Evolutionary conservation across 768 basidiomycete genomes (phyloP), one percentile per base, ranked within the genome.

Genomic region (Serendipita sp.): DNA sequence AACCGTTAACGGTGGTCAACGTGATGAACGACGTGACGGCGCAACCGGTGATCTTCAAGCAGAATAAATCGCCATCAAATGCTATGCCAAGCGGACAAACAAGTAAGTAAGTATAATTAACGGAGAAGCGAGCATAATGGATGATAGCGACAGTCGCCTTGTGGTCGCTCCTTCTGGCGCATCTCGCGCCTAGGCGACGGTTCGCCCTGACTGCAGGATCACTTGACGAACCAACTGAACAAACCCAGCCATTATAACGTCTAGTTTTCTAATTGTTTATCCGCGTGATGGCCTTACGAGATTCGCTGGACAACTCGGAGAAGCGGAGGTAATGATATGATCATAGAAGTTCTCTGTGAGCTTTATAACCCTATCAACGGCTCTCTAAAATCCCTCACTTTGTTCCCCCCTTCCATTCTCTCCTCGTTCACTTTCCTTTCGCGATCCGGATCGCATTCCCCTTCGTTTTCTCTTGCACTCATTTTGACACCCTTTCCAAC

Each of bases 381-480:
- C n/a, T 18, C n/a, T 51, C 8, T n/a, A 18, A 18, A 8, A n/a
- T 1, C 44, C 18, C 13, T 54, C 30, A 54, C 52, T 54, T 54
- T 32, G 52, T 54, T 54, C 23, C 52, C 16, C 28, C 56, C 28
- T 36, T n/a, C 34, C n/a, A 0, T 35, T 60, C 28, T 35, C 0
- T 60, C 34, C 10, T 60, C 56, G 10, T 60, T 60, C 35, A n/a
- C 16, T n/a, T 36, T n/a, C 28, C 56, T 60, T n/a, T 34, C 18
- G 56, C 56, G 56, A 60, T 60, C 56, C 56, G 56, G 56, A 60
- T 60, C 56, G 56, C 56, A 5, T 36, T 60, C n/a, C 34, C 56
- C 28, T 18, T 60, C 32, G 11, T 38, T 32, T 60, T 36, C 4
- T 60, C 48, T 23, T 52, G 18, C 48, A 34, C n/a, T 52, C 32